phyloP scores from a whole-genome alignment of 768 basidiomycete species.

The Gloeopeniophorella convolvens region DNA sequence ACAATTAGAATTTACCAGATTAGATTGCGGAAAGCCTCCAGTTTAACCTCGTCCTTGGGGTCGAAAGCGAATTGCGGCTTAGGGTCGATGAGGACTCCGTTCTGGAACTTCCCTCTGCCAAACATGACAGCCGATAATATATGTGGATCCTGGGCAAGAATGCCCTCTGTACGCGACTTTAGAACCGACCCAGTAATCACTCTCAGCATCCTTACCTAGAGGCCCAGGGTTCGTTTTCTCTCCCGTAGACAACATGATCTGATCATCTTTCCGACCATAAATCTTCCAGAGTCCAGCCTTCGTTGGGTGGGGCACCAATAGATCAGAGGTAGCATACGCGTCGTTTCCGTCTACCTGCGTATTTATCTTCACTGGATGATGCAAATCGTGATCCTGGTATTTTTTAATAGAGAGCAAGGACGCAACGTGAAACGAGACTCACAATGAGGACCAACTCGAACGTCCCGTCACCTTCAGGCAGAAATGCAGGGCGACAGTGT shows the following conservation, averaged over 20 bases:
- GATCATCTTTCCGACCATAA: slow-evolving; percentile 26
- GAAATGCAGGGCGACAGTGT: slow-evolving; percentile 18
- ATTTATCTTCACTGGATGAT: slow-evolving; percentile 28
- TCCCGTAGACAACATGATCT: slow-evolving; percentile 29
- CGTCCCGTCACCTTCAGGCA: slow-evolving; percentile 20
- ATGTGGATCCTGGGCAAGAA: slow-evolving; percentile 28
- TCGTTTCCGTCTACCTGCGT: slow-evolving; percentile 30
- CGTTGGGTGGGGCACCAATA: slow-evolving; percentile 39
- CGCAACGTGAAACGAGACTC: neutral
- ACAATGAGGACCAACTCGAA: slow-evolving; percentile 23
- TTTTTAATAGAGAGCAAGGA: neutral
- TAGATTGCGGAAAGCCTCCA: slow-evolving; percentile 22
- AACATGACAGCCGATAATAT: slow-evolving; percentile 29
- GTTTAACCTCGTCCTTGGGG: slow-evolving; percentile 21
- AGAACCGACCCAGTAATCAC: neutral
- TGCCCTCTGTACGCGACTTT: slow-evolving; percentile 30
- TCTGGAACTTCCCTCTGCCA: slow-evolving; percentile 28
- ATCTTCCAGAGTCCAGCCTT: slow-evolving; percentile 32
- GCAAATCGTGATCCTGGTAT: slow-evolving; percentile 20
- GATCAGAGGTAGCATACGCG: slow-evolving; percentile 39
- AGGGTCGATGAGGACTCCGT: slow-evolving; percentile 31
- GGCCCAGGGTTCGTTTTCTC: slow-evolving; percentile 32
- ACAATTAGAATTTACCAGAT: slow-evolving; percentile 11
- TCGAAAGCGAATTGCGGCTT: slow-evolving; percentile 24
- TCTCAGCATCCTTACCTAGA: slow-evolving; percentile 19